Conservation (phyloP, 2,329 filamentous ascomycete genomes). For the Didymella pomorum region DNA sequence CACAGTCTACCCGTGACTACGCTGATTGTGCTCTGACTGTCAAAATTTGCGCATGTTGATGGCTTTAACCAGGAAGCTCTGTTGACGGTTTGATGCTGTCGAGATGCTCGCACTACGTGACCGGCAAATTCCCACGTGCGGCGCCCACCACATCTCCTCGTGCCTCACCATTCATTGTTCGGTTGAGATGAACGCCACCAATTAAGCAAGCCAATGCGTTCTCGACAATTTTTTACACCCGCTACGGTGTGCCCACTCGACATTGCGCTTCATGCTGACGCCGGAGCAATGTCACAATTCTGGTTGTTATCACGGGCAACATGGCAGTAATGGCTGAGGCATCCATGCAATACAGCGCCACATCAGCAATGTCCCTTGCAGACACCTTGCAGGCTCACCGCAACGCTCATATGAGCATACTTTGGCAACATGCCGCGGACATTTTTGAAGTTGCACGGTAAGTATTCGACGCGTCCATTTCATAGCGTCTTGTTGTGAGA, state of each 20-base stretch:
- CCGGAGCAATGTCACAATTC: not conserved
- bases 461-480: constrained; percentile 2
- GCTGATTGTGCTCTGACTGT: not conserved
- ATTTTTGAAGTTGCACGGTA: not conserved
- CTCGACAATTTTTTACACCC: no score
- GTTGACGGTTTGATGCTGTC: not conserved
- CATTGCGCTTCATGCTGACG: not conserved
- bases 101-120: not conserved
- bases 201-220: not conserved
- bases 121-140: not conserved
- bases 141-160: no score
- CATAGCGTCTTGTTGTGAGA: not conserved
- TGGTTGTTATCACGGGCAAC: not conserved
- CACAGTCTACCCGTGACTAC: not conserved
- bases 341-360: constrained; percentile 1
- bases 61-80: not conserved
- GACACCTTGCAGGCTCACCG: not conserved
- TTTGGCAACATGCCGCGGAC: not conserved
- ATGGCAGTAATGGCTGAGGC: not conserved
- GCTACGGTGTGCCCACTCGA: not conserved
- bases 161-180: no score
- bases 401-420: not conserved
- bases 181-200: not conserved
- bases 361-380: constrained; percentile 3
- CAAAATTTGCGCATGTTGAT: not conserved